These are phyloP conservation scores for Clarireedia homoeocarpa DNA, from an alignment of 2,329 filamentous ascomycete species.

Conservation along the genomic window DNA sequence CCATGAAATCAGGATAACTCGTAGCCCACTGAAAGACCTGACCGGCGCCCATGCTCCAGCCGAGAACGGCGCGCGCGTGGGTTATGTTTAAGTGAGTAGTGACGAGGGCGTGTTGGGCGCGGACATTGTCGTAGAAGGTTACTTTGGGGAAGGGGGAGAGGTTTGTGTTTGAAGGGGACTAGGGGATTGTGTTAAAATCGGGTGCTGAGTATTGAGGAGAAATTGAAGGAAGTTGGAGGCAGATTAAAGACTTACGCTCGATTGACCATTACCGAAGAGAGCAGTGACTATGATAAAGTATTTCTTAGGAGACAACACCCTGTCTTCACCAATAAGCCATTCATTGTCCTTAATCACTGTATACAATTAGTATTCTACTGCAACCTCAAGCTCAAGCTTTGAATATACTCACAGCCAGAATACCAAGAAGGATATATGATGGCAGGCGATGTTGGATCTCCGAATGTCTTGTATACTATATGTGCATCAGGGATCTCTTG, in stretches of 20 bases:
- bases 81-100: conserved; percentile 53
- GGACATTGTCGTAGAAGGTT: conserved; percentile 61
- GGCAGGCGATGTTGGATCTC: conserved; percentile 51
- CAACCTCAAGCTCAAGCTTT: not conserved
- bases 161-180: conserved; percentile 54
- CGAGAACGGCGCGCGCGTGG: conserved; percentile 54
- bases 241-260: conserved; percentile 31
- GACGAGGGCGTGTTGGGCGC: conserved; percentile 58
- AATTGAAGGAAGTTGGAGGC: not conserved
- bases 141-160: conserved; percentile 53
- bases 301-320: conserved; percentile 51
- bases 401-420: conserved; percentile 43
- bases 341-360: conserved; percentile 58
- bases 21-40: conserved; percentile 56
- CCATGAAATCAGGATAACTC: conserved; percentile 50
- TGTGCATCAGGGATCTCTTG: conserved; percentile 53
- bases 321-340: conserved; percentile 51
- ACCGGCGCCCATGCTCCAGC: conserved; percentile 65
- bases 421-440: conserved; percentile 77
- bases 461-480: conserved; percentile 72
- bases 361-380: conserved; percentile 2
- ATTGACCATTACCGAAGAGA: conserved; percentile 62
- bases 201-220: no score
- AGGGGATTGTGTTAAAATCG: not conserved
- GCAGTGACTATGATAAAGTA: conserved; percentile 64